A percentile compares a stretch with the other conserved stretches of the same genome.
These are phyloP conservation scores for Aphanomyces cochlioides DNA, from an alignment of 352 stramenopile genomes.

Conservation along the genomic window DNA sequence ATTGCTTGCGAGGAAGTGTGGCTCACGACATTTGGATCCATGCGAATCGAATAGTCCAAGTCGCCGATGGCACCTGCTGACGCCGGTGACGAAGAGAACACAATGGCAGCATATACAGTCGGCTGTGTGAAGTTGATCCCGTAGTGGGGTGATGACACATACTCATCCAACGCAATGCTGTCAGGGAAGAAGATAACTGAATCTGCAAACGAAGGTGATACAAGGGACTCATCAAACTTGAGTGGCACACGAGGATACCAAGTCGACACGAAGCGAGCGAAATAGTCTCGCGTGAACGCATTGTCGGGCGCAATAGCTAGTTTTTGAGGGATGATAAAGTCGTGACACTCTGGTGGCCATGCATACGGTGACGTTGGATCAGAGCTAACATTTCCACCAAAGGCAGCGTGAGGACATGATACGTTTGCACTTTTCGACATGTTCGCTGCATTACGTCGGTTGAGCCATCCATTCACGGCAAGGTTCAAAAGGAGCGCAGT, in stretches of 20 bases:
- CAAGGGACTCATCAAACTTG: not conserved
- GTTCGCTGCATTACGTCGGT: not conserved
- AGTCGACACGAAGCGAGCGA: slow-evolving; percentile 40
- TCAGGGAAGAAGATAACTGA: slow-evolving; percentile 61
- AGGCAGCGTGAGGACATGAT: not conserved
- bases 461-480: slow-evolving; percentile 25
- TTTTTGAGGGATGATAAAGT: slow-evolving; percentile 59
- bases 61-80: not conserved
- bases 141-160: slow-evolving; percentile 50
- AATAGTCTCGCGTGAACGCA: slow-evolving; percentile 61
- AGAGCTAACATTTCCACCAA: slow-evolving; percentile 44
- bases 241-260: slow-evolving; percentile 60
- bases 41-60: slow-evolving; percentile 13
- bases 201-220: slow-evolving; percentile 50
- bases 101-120: slow-evolving; percentile 57
- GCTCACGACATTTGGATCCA: slow-evolving; percentile 31
- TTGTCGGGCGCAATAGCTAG: slow-evolving; percentile 68
- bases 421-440: slow-evolving; percentile 30
- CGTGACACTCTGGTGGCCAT: slow-evolving; percentile 45
- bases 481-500: slow-evolving; percentile 52
- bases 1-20: slow-evolving; percentile 39
- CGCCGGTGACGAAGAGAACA: slow-evolving; percentile 49
- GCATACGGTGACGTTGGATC: slow-evolving; percentile 40
- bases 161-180: slow-evolving; percentile 44
- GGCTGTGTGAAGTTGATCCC: slow-evolving; percentile 45